Evolutionary conservation across 2,329 filamentous ascomycete species (phyloP).

Genomic region (Periconia sp.): DNA sequence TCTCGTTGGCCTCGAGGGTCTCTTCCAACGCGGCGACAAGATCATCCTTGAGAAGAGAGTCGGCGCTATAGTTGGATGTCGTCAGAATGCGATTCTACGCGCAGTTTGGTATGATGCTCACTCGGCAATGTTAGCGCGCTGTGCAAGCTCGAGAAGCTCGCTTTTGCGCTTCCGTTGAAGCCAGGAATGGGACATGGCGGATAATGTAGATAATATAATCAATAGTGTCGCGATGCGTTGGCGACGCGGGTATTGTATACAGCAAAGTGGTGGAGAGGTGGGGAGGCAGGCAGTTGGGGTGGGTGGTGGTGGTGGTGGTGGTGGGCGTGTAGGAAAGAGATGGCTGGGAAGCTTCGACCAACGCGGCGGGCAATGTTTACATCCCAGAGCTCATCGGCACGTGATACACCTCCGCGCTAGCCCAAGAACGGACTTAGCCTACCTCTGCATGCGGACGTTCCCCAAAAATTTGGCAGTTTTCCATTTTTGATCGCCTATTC

Average conservation of each 20-base stretch:
- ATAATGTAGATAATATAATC: constrained; percentile 55
- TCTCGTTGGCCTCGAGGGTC: constrained; percentile 64
- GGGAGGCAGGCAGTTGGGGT: constrained; percentile 21
- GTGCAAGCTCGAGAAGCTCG: constrained; percentile 77
- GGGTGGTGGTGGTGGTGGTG: constrained; percentile 21
- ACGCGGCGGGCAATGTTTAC: constrained; percentile 14
- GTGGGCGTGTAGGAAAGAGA: constrained; percentile 28
- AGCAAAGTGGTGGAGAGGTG: constrained; percentile 15
- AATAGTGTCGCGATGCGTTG: no score
- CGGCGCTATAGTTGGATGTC: constrained; percentile 60
- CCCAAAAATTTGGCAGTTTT: no score
- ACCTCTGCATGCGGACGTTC: background rate
- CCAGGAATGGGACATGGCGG: constrained; percentile 71
- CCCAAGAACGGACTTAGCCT: background rate
- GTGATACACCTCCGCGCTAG: no score
- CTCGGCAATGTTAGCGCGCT: constrained; percentile 73
- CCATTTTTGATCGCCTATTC: no score
- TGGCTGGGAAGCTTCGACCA: constrained; percentile 19
- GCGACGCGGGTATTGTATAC: no score
- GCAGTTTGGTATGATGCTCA: constrained; percentile 41
- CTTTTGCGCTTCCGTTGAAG: constrained; percentile 82
- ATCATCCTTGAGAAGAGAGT: constrained; percentile 77
- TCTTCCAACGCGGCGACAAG: constrained; percentile 61
- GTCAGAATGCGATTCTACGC: constrained; percentile 14
- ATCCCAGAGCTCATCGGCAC: no score